Percentiles rank a stretch among this genome's conserved stretches.
These are phyloP conservation scores for Hydnum rufescens DNA, from an alignment of 768 basidiomycete genomes.

Conservation along the genomic window DNA sequence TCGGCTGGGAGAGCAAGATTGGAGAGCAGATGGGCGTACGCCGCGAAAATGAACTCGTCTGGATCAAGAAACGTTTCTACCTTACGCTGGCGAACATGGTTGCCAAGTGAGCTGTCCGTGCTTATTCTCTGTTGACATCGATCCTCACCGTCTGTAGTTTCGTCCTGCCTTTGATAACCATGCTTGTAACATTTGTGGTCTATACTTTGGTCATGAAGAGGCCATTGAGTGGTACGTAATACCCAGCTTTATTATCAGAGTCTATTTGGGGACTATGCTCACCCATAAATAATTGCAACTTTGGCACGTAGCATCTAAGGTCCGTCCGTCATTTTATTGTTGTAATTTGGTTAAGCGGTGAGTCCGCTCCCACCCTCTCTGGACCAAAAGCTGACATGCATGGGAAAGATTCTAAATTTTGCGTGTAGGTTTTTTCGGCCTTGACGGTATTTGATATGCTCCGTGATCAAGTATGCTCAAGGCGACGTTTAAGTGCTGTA, in stretches of 20 bases:
- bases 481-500: not conserved
- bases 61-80: constrained; percentile 33
- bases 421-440: constrained; percentile 24
- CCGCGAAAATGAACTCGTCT: constrained; percentile 39
- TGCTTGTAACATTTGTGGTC: not conserved
- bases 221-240: constrained; percentile 18
- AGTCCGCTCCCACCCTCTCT: too few species aligned
- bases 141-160: constrained; percentile 21
- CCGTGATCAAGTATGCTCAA: constrained; percentile 21
- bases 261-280: too few species aligned
- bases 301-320: too few species aligned
- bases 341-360: too few species aligned
- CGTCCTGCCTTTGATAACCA: constrained; percentile 39
- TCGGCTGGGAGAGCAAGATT: constrained; percentile 33
- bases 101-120: constrained; percentile 21
- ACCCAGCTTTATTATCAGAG: too few species aligned
- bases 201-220: constrained; percentile 22
- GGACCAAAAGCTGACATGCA: too few species aligned
- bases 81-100: constrained; percentile 27
- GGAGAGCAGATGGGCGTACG: constrained; percentile 31
- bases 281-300: too few species aligned
- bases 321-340: too few species aligned
- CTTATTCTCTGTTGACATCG: too few species aligned
- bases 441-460: constrained; percentile 45
- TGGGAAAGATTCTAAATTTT: constrained; percentile 3